Evolutionary conservation across 2,329 filamentous ascomycete species (phyloP).

Genomic region (Exophiala lecanii-corni): DNA sequence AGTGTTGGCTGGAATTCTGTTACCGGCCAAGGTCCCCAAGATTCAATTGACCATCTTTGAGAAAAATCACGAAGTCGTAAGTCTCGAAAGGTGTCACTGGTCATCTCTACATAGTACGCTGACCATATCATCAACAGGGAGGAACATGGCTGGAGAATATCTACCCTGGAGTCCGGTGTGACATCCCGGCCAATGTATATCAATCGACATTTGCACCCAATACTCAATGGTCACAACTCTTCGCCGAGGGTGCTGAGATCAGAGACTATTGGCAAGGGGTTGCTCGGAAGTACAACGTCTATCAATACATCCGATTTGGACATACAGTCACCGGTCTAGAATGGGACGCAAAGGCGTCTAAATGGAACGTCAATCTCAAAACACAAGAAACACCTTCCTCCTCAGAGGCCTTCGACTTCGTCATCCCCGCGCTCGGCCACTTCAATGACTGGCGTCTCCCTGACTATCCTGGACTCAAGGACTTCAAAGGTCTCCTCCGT

Average conservation of each 20-base stretch:
- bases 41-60: slow-evolving; percentile 20
- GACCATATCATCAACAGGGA: slow-evolving; percentile 28
- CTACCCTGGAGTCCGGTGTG: slow-evolving; percentile 29
- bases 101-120: slow-evolving; percentile 26
- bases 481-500: slow-evolving; percentile 34
- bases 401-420: slow-evolving; percentile 45
- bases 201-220: slow-evolving; percentile 26
- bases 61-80: slow-evolving; percentile 22
- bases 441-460: slow-evolving; percentile 32
- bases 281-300: slow-evolving; percentile 36
- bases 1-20: slow-evolving; percentile 35
- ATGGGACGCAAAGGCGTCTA: slow-evolving; percentile 44
- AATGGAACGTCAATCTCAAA: not conserved
- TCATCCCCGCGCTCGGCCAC: slow-evolving; percentile 60
- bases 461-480: slow-evolving; percentile 26
- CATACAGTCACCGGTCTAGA: slow-evolving; percentile 48
- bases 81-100: not conserved
- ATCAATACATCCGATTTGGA: slow-evolving; percentile 56
- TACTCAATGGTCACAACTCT: slow-evolving; percentile 25
- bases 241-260: slow-evolving; percentile 24
- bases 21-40: slow-evolving; percentile 36
- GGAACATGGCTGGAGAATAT: slow-evolving; percentile 33
- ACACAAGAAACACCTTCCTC: not conserved
- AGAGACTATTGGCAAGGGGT: slow-evolving; percentile 21
- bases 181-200: slow-evolving; percentile 26